Evolutionary conservation across 352 stramenopile species (phyloP).

Genomic region (Globisporangium ultimum): DNA sequence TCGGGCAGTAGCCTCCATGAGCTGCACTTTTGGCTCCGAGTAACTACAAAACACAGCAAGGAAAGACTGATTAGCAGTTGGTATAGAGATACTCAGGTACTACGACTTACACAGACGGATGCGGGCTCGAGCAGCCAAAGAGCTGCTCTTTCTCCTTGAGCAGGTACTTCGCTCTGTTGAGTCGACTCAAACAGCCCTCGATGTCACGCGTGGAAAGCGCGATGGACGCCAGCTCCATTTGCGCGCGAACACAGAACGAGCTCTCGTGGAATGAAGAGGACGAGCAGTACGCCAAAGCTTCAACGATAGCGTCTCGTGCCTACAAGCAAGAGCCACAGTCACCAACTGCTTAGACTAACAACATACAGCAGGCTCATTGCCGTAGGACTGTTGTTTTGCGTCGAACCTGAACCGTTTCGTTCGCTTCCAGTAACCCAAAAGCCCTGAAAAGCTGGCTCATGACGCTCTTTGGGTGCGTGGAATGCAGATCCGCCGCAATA

Average conservation of each 20-base stretch:
- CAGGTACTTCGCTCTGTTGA: constrained; percentile 37
- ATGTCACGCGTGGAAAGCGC: constrained; percentile 45
- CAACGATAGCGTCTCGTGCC: constrained; percentile 43
- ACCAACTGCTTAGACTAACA: not conserved
- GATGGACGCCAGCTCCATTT: constrained; percentile 51
- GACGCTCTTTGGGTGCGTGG: constrained; percentile 35
- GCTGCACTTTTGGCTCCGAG: constrained; percentile 44
- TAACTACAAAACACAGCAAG: constrained; percentile 25
- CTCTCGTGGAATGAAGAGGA: constrained; percentile 70
- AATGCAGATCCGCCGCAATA: constrained; percentile 25
- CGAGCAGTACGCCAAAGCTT: constrained; percentile 55
- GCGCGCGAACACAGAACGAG: constrained; percentile 46
- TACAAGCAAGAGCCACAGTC: constrained; percentile 11
- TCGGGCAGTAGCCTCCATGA: constrained; percentile 52
- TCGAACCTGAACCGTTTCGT: constrained; percentile 28
- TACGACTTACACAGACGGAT: constrained; percentile 34
- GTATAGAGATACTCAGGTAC: not conserved
- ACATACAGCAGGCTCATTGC: not conserved
- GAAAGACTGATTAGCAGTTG: not conserved
- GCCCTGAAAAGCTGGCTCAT: constrained; percentile 52
- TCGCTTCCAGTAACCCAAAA: constrained; percentile 19
- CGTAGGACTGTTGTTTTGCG: not conserved
- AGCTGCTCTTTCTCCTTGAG: constrained; percentile 39
- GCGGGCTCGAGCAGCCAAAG: constrained; percentile 34
- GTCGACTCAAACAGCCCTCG: constrained; percentile 52